phyloP scores from a whole-genome alignment of 2,329 filamentous ascomycete genomes.

The Pseudogymnoascus sp. region DNA sequence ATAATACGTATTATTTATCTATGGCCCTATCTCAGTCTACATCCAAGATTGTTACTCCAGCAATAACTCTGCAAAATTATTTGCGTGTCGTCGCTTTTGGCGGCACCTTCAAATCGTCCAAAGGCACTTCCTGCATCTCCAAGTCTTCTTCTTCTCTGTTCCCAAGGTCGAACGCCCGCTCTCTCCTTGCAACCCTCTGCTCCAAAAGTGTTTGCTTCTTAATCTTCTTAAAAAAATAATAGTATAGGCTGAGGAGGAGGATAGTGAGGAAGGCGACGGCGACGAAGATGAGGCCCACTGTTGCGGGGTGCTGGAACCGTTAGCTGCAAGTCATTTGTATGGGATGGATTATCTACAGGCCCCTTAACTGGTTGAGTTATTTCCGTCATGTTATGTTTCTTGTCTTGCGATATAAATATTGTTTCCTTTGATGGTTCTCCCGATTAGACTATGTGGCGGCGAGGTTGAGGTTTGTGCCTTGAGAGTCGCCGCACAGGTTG shows the following conservation, averaged over 20 bases:
- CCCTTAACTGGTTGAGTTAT: not conserved
- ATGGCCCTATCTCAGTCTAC: not conserved
- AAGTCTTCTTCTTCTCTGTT: not conserved
- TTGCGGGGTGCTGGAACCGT: not conserved
- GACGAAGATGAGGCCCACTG: not conserved
- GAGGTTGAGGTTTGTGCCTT: not conserved
- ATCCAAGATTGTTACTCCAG: not conserved
- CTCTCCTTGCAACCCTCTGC: not conserved
- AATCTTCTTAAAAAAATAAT: not conserved
- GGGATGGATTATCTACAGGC: not conserved
- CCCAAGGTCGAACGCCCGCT: not conserved
- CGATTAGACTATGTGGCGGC: not conserved
- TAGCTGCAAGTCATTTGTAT: not conserved
- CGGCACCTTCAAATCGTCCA: not conserved
- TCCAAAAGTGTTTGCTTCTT: not conserved
- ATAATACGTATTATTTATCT: not conserved
- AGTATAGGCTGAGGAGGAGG: not conserved
- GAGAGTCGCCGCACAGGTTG: not conserved
- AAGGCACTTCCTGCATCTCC: not conserved
- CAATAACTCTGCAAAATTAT: not conserved
- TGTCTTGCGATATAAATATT: not conserved
- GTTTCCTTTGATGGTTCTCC: not conserved
- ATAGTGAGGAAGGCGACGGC: not conserved
- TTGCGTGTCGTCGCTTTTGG: slow-evolving; percentile 1
- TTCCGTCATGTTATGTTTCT: not conserved